Base-by-base conservation (phyloP, 768 basidiomycete species). In the Trametes cinnabarina region DNA sequence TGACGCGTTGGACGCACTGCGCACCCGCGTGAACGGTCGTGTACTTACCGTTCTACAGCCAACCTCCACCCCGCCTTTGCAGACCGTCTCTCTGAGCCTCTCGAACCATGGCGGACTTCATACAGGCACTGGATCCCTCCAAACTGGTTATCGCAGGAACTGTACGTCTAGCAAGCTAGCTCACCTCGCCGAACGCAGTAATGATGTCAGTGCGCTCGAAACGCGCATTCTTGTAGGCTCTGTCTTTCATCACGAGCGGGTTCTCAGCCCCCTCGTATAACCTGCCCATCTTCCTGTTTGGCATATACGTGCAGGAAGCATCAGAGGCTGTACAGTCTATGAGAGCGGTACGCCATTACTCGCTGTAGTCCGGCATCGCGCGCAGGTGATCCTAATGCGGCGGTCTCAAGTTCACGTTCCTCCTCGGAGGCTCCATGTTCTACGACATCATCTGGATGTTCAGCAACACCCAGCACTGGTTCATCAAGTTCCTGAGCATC, bases 241-340 rank as follows among this genome's bases (percentile, higher is more conserved):
- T 92, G 25, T 85, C 89, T 14, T 86, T 89, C 61, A 47, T 78
- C 44, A 73, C 82, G 43, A 73, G 74, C 57, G 76, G 85, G 4
- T 88, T 84, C 67, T 62, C 74, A 0, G 73, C 82, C 0, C 88
- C 90, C 2, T 68, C 77, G 1, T 94, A 94, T 71, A 94, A 94
- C 68, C 76, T 94, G 20, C 85, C 92, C n/a, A 77, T 94, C 51
- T 87, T 91, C 62, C 77, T 94, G 23, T 92, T 92, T 60, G 92
- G 92, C 0, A 73, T 76, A 1, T 86, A 90, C 69, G 85, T 80
- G 0, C 85, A 88, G 65, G 91, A 93, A 65, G 82, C 78, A 55
- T 73, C 75, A 9, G 90, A 91, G 47, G 82, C 82, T 0, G 63
- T 77, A 5, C 83, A 86, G 60, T 85, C 88, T 4, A 69, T 90